Conservation (phyloP, 2,329 filamentous ascomycete genomes). For the Aspergillus aculeatinus region DNA sequence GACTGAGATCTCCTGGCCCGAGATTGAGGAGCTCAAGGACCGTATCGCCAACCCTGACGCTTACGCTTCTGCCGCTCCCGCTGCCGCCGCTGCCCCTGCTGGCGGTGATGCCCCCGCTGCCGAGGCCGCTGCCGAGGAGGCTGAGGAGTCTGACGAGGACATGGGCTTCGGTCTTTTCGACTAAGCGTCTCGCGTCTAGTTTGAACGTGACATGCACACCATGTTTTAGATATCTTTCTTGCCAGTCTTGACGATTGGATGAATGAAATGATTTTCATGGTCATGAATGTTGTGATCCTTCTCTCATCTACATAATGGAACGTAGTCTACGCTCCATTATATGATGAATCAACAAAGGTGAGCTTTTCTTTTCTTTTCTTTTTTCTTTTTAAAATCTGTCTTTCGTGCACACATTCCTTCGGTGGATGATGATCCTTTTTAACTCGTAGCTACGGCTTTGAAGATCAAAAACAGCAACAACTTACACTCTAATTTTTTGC, state of each 20-base stretch:
- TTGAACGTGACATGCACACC: conserved; percentile 30
- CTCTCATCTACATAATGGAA: conserved; percentile 29
- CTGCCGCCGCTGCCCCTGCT: conserved; percentile 56
- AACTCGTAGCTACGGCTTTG: conserved; percentile 60
- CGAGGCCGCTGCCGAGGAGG: conserved; percentile 60
- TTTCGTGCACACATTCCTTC: conserved; percentile 9
- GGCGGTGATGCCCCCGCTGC: conserved; percentile 53
- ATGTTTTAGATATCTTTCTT: conserved; percentile 41
- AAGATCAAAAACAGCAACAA: conserved; percentile 62
- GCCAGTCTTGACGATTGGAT: conserved; percentile 32
- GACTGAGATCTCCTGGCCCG: conserved; percentile 91
- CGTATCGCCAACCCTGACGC: conserved; percentile 98
- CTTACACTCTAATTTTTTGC: conserved; percentile 72
- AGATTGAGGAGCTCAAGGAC: conserved; percentile 98
- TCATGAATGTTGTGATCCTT: conserved; percentile 15
- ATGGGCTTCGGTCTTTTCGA: conserved; percentile 77
- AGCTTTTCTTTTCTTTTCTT: not conserved
- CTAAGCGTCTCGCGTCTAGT: conserved; percentile 42
- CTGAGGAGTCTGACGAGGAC: conserved; percentile 65
- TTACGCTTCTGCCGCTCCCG: conserved; percentile 81
- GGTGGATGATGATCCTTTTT: conserved; percentile 66
- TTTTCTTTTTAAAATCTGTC: conserved; percentile 5
- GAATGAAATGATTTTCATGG: conserved; percentile 35
- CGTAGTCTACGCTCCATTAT: conserved; percentile 36
- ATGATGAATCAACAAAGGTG: conserved; percentile 27